phyloP scores from a whole-genome alignment of 768 basidiomycete species.

The Trametes villosa region DNA sequence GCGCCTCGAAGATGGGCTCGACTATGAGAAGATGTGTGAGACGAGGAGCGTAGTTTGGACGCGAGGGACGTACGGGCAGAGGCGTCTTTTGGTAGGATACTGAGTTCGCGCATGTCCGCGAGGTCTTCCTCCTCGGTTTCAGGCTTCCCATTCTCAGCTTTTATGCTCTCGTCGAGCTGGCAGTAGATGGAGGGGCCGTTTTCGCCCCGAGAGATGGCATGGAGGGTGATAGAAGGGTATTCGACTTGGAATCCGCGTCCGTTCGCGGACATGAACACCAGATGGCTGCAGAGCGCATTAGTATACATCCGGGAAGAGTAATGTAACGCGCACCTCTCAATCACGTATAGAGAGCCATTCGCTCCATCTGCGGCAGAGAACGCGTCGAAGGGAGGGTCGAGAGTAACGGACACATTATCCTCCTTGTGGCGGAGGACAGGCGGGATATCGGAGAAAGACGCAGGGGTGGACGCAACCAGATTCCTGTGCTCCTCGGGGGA shows the following conservation, averaged over 20 bases:
- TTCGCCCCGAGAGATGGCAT: conserved; percentile 83
- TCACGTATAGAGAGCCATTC: conserved; percentile 77
- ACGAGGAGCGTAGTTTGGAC: background rate
- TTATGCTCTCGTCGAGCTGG: conserved; percentile 67
- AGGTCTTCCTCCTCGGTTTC: conserved; percentile 42
- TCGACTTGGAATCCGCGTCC: conserved; percentile 81
- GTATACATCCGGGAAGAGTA: rapidly evolving
- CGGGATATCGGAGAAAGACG: conserved; percentile 84
- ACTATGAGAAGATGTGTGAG: conserved; percentile 47
- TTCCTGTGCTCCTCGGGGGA: conserved; percentile 69
- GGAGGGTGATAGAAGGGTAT: conserved; percentile 90
- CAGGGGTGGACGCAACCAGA: conserved; percentile 78
- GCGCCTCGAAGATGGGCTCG: conserved; percentile 83
- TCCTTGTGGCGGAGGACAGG: conserved; percentile 79
- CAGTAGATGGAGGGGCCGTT: conserved; percentile 82
- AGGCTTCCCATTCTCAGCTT: background rate
- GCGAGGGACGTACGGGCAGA: conserved; percentile 56
- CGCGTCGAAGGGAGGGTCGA: conserved; percentile 71
- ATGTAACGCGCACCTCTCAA: conserved; percentile 70
- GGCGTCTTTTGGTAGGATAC: conserved; percentile 66
- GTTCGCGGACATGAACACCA: conserved; percentile 75
- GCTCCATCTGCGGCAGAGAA: conserved; percentile 56
- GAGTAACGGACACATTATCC: conserved; percentile 64
- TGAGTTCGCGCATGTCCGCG: conserved; percentile 78
- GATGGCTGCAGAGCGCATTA: conserved; percentile 49